Evolutionary conservation across 176 grass and related monocot species (phyloP).

Genomic region (Paspalum vaginatum): DNA sequence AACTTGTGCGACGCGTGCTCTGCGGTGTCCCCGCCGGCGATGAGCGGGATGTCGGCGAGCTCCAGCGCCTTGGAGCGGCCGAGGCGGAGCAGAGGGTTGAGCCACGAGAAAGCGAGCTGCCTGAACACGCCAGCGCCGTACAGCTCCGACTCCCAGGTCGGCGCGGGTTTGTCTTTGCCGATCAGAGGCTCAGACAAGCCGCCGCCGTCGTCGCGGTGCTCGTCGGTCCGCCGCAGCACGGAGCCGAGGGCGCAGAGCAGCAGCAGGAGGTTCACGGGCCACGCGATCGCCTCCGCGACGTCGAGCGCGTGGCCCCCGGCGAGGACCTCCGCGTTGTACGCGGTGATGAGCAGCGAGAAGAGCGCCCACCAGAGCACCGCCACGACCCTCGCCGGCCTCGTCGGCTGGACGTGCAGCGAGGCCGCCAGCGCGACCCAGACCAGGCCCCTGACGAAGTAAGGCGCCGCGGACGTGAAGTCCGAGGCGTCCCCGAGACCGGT

Average conservation of each 20-base stretch:
- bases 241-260: conserved; percentile 46
- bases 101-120: conserved; percentile 81
- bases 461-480: neutral
- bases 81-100: conserved; percentile 67
- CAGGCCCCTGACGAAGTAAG: conserved; percentile 47
- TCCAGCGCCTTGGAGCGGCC: conserved; percentile 71
- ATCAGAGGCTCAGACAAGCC: conserved; percentile 55
- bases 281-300: conserved; percentile 53
- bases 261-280: conserved; percentile 64
- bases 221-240: neutral
- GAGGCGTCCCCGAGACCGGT: conserved; percentile 13
- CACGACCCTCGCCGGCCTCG: conserved; percentile 31
- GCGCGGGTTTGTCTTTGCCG: conserved; percentile 18
- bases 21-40: conserved; percentile 65
- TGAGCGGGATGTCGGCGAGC: conserved; percentile 66
- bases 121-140: conserved; percentile 56
- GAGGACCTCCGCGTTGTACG: conserved; percentile 56
- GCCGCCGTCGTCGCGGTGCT: neutral
- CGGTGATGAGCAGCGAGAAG: conserved; percentile 61
- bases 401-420: conserved; percentile 61
- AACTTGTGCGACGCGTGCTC: conserved; percentile 49
- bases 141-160: conserved; percentile 29
- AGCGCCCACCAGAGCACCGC: conserved; percentile 72
- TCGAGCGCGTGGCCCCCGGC: neutral
- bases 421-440: conserved; percentile 53